Conservation (phyloP, 805 yeast genomes). For the Myxozyma sirexii region DNA sequence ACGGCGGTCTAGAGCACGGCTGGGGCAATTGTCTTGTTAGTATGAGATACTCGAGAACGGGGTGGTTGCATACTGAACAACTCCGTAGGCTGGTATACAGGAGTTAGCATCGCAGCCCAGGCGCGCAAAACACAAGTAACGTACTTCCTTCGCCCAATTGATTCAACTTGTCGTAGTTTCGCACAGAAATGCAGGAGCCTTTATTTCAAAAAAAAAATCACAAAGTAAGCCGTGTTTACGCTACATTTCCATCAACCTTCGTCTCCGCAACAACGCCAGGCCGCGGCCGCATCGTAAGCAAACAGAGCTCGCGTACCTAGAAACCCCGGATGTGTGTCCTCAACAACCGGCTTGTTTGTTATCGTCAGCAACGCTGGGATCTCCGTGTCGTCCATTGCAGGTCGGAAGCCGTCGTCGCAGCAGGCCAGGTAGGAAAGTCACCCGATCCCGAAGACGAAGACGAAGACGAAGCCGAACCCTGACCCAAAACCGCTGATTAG, state of each 20-base stretch:
- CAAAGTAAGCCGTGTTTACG: conserved; percentile 1
- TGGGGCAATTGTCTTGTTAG: neutral
- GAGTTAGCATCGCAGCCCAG: neutral
- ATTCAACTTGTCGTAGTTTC: conserved; percentile 12
- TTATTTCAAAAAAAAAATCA: neutral
- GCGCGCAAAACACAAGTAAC: neutral
- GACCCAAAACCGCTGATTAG: neutral
- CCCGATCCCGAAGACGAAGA: neutral
- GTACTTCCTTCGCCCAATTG: conserved; percentile 30
- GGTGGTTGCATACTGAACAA: conserved; percentile 19
- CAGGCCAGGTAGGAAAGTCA: no score
- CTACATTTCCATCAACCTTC: neutral
- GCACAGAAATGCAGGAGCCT: conserved; percentile 8
- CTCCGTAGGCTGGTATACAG: conserved; percentile 18
- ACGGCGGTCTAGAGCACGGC: conserved; percentile 68
- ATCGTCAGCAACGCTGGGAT: conserved; percentile 9
- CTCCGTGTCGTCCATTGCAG: neutral
- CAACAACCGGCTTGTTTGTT: conserved; percentile 5
- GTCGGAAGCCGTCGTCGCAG: no score
- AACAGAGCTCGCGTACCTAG: conserved; percentile 17
- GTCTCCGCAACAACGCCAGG: no score
- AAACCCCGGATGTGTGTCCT: conserved; percentile 3
- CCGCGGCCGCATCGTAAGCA: no score
- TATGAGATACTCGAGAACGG: neutral
- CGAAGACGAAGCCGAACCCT: conserved; percentile 12